A percentile compares a stretch with the other conserved stretches of the same genome.
Evolutionary conservation across 257 asterid species (phyloP).

Genomic region (Linderniella brevidens): DNA sequence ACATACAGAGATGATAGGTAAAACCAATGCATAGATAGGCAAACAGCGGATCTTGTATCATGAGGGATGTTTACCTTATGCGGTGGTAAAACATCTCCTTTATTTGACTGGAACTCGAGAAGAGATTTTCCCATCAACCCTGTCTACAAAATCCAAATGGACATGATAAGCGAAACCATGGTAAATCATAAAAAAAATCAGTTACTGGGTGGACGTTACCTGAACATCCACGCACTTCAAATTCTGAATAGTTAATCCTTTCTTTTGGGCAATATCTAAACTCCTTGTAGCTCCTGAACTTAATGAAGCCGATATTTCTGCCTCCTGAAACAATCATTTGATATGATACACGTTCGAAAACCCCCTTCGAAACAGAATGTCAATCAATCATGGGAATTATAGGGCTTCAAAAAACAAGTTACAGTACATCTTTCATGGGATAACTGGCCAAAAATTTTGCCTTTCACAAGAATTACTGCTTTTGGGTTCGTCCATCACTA

Average conservation of each 20-base stretch:
- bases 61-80: conserved; percentile 46
- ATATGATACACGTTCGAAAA: background rate
- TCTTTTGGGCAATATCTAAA: conserved; percentile 77
- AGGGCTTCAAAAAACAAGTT: too few relatives aligned
- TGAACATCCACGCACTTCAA: conserved; percentile 94
- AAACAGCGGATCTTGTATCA: background rate
- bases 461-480: too few relatives aligned
- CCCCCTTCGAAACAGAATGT: background rate
- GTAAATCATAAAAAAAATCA: conserved; percentile 1
- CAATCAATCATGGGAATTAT: too few relatives aligned
- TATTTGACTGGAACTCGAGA: conserved; percentile 80
- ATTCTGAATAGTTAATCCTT: conserved; percentile 73
- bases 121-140: conserved; percentile 89
- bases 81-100: conserved; percentile 89
- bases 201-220: conserved; percentile 19
- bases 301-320: conserved; percentile 75
- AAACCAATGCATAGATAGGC: too few relatives aligned
- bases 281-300: conserved; percentile 69
- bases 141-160: conserved; percentile 37
- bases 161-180: conserved; percentile 1
- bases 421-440: too few relatives aligned
- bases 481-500: too few relatives aligned
- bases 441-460: too few relatives aligned
- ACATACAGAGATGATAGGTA: conserved; percentile 3
- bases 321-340: conserved; percentile 38